These are phyloP conservation scores for Candida tetrigidarum DNA, from an alignment of 1,139 yeast species.

Conservation along the genomic window DNA sequence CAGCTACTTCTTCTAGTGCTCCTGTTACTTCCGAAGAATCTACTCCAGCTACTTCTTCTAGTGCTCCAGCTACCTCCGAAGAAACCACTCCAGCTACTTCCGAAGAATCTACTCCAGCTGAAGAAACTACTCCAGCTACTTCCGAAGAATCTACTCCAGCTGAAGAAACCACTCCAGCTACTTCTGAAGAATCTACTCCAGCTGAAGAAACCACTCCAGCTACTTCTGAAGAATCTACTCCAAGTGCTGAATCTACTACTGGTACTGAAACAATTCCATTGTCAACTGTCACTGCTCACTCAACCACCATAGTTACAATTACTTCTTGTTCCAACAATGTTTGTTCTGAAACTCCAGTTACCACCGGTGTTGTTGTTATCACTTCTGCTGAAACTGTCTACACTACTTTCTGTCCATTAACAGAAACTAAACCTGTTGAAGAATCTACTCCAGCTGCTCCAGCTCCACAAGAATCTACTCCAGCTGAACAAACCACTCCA, in stretches of 20 bases:
- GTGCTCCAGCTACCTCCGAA: background rate
- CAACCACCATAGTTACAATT: constrained; percentile 21
- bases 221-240: constrained; percentile 3
- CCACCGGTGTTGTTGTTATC: constrained; percentile 40
- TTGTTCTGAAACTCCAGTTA: constrained; percentile 30
- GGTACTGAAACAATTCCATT: constrained; percentile 1
- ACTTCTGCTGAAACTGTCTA: constrained; percentile 24
- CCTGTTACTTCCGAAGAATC: background rate
- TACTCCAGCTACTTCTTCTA: background rate
- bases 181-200: background rate
- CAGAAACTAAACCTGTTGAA: constrained; percentile 14
- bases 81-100: constrained; percentile 6
- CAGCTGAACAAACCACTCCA: constrained; percentile 14
- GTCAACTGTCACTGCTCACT: constrained; percentile 18
- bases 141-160: constrained; percentile 1
- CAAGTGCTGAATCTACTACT: constrained; percentile 3
- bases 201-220: background rate
- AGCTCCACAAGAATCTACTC: constrained; percentile 4
- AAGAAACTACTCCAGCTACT: background rate
- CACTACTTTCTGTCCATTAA: constrained; percentile 22
- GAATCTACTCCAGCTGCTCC: constrained; percentile 7
- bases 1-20: background rate
- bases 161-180: background rate
- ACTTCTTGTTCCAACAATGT: constrained; percentile 25
- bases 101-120: background rate